Evolutionary conservation across 768 basidiomycete genomes (phyloP).

Genomic region (Coprinellus micaceus): DNA sequence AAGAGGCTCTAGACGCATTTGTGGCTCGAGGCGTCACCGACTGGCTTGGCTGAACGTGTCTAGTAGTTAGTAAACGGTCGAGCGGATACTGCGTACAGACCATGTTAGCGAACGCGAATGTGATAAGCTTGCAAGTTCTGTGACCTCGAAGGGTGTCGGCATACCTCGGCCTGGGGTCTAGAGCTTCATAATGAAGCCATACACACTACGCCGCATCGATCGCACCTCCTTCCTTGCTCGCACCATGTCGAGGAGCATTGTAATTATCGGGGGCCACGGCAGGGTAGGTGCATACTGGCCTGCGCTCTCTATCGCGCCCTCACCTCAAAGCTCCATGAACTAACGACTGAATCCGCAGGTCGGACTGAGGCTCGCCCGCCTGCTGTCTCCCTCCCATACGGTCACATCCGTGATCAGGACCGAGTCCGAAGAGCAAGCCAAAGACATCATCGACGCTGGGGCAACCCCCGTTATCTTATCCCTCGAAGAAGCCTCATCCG

Average conservation of each 20-base stretch:
- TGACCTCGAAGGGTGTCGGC: not conserved
- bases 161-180: not conserved
- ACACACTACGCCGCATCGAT: not conserved
- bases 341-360: slow-evolving; percentile 24
- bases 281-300: not conserved
- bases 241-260: not conserved
- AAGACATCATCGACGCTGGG: slow-evolving; percentile 41
- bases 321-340: not conserved
- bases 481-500: slow-evolving; percentile 47
- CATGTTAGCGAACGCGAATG: not conserved
- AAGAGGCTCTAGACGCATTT: slow-evolving; percentile 44
- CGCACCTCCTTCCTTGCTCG: not conserved
- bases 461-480: slow-evolving; percentile 52
- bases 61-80: not conserved
- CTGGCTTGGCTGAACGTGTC: slow-evolving; percentile 26
- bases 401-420: slow-evolving; percentile 58
- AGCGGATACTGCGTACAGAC: not conserved
- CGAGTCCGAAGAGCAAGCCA: slow-evolving; percentile 32
- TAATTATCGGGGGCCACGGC: slow-evolving; percentile 3
- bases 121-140: not conserved
- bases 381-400: slow-evolving; percentile 38
- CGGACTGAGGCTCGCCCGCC: slow-evolving; percentile 46
- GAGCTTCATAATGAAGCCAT: not conserved
- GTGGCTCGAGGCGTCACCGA: slow-evolving; percentile 49
- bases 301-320: too few relatives aligned